Base-by-base conservation (phyloP, 345 rosid species). In the Raphanus sativus region DNA sequence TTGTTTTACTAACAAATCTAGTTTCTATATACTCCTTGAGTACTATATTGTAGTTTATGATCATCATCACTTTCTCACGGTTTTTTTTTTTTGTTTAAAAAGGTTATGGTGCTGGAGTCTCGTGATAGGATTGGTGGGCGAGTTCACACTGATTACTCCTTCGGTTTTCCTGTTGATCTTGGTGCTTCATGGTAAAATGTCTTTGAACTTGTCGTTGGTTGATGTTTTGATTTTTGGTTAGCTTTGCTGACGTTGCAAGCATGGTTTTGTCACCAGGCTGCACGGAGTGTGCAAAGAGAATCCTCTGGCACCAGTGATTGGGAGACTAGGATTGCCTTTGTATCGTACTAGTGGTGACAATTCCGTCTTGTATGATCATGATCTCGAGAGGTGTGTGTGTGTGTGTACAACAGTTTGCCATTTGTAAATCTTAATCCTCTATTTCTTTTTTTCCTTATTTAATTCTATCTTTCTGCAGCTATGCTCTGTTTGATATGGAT, bases 281-380 rank as follows among this genome's bases (percentile, higher is more conserved):
- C 99, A 95, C 71, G 98, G 99, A 9, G 99, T 95, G 32, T 89
- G 96, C 71, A 83, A 90, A 75, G 98, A 92, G 81, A 95, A 95
- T 82, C 99, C 99, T 17, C 75, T 95, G 81, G 98, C 98, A 59
- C 88, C 99, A 10, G 77, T 95, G 29, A 90, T 95, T 71, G 85
- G 98, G 54, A 90, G 94, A 80, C 62, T 95, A 58, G 99, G 99
- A 56, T 73, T 95, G 29, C 98, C 98, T 7, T 65, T 95, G 21
- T 95, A 95, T 74, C 93, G 98, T 59, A 95, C 99, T 13, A 89
- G 99, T 8, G 99, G 97, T 68, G 99, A 95, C 79, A 89, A 95
- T 75, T 95, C 98, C 0, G 97, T 95, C 74, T 76, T 92, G 82
- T 95, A 90, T 82, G 99, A 92, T 80, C 99, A 95, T 78, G 99